phyloP scores from a whole-genome alignment of 176 grass and related monocot genomes.

The Carex scoparia region DNA sequence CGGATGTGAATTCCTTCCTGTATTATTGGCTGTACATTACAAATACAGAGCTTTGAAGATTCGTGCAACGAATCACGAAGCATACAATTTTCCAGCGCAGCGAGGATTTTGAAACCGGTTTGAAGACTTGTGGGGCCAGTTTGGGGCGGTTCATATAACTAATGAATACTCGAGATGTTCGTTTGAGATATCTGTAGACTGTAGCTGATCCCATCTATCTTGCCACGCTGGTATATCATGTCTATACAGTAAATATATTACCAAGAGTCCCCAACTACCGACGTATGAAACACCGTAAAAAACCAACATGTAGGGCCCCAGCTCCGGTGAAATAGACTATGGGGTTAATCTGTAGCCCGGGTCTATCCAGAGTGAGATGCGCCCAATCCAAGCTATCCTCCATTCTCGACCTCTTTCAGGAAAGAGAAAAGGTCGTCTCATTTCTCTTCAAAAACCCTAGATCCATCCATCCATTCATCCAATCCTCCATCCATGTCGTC shows the following conservation, averaged over 20 bases:
- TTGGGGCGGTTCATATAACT: neutral
- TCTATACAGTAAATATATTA: neutral
- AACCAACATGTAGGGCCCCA: neutral
- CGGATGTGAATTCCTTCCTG: too few relatives aligned
- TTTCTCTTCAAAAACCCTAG: slow-evolving; percentile 43
- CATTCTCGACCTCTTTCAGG: neutral
- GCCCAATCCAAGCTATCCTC: slow-evolving; percentile 1
- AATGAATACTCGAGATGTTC: neutral
- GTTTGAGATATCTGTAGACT: neutral
- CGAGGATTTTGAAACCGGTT: neutral
- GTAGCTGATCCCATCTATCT: neutral
- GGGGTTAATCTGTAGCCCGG: neutral
- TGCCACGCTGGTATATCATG: neutral
- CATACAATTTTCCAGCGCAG: neutral
- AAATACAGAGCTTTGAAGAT: too few relatives aligned
- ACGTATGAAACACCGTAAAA: neutral
- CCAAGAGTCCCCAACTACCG: neutral
- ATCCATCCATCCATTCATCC: slow-evolving; percentile 16
- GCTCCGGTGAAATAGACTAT: neutral
- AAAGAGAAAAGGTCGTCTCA: slow-evolving; percentile 39
- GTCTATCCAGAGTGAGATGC: neutral
- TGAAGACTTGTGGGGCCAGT: neutral
- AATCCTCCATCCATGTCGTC: slow-evolving; percentile 47
- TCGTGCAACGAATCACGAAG: neutral
- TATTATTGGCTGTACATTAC: too few relatives aligned